Evolutionary conservation across 1,284 basidiomycete species (phyloP), one percentile per base, ranked within the genome.

Genomic region (Ustilago loliicola): DNA sequence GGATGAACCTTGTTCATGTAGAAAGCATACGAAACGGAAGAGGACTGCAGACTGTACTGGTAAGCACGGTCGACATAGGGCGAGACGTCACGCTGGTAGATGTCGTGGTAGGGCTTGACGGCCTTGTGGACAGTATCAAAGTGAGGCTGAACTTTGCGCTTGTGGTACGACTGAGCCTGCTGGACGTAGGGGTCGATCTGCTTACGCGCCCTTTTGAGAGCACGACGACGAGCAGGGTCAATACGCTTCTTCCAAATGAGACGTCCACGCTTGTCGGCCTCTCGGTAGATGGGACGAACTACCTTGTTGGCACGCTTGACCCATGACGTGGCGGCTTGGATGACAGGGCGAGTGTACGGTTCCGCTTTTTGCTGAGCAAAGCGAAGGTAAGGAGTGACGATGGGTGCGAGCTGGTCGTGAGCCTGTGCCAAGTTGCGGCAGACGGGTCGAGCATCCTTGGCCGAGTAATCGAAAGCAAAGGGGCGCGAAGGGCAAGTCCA

Each of bases 21-120:
- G 50, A 77, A 77, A 13, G 69, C 42, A n/a, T 79, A 79, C 45
- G 80, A 69, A 36, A 66, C 60, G 11, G 75, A 64, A 29, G 66
- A 68, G 10, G 76, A 72, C 10, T 73, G 68, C 10, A 77, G 40
- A 61, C 79, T 71, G 61, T 80, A 73, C 36, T 61, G 65, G 36
- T 76, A 75, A 3, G 78, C 83, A 47, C 68, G 60, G 30, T 72
- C 53, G 15, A 85, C 66, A 51, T 85, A 79, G n/a, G 85, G 84
- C 40, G 77, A 75, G n/a, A 86, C 73, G 40, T 86, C 85, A 54
- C 83, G 79, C n/a, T 72, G 52, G 66, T 84, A 84, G 47, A 84
- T 79, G 63, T 81, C 77, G 32, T 76, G 76, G 68, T 85, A 85
- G 0, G 84, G 84, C 71, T 81, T 79, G 64, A 82, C 54, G 4